Conservation (phyloP, 176 grass and related monocot genomes). For the Oryza coarctata region DNA sequence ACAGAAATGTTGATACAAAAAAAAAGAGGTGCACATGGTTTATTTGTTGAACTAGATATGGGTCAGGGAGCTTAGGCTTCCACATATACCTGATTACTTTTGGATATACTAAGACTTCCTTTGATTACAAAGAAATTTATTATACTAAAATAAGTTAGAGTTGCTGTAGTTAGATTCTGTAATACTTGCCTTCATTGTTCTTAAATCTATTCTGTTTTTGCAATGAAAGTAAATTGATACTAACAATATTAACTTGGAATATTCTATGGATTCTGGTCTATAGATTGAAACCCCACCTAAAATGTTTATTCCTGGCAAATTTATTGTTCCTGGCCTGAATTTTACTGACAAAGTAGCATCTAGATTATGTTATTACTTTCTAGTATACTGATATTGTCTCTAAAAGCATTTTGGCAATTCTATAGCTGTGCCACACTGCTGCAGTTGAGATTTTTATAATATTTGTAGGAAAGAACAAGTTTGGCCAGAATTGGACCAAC, state of each 20-base stretch:
- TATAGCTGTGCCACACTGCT: constrained; percentile 14
- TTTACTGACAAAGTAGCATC: not conserved
- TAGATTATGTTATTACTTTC: not conserved
- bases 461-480: constrained; percentile 81
- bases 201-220: not conserved
- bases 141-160: not conserved
- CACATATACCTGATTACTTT: not conserved
- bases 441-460: constrained; percentile 18
- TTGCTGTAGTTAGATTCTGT: not conserved
- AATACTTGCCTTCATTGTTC: not conserved
- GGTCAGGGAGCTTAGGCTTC: not conserved
- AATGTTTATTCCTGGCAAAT: not conserved
- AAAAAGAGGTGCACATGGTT: not conserved
- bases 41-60: not conserved
- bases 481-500: constrained; percentile 87
- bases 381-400: not conserved
- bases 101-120: not conserved
- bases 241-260: not conserved
- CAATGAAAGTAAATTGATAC: not conserved
- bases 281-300: not conserved
- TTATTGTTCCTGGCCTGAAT: not conserved
- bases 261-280: not conserved
- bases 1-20: not conserved
- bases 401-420: not conserved
- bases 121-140: not conserved